A percentile compares a stretch with the other conserved stretches of the same genome.
phyloP scores from a whole-genome alignment of 2,329 filamentous ascomycete genomes.

The Colletotrichum falcatum region DNA sequence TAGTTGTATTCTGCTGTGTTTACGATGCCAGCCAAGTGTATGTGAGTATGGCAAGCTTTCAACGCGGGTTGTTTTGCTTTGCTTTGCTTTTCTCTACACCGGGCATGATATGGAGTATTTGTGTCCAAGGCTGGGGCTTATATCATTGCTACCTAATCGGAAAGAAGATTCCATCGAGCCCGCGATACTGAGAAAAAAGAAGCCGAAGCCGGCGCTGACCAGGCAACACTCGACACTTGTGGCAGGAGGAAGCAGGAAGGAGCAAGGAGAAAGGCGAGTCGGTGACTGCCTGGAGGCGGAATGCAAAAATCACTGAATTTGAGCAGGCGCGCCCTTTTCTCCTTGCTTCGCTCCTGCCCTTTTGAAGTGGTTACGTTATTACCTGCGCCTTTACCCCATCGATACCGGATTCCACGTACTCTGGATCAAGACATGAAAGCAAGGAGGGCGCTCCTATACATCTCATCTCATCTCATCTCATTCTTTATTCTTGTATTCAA shows the following conservation, averaged over 20 bases:
- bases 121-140: neutral
- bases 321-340: no score
- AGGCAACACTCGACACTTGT: neutral
- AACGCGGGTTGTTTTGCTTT: neutral
- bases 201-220: neutral
- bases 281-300: neutral
- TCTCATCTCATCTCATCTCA: neutral
- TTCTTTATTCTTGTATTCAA: neutral
- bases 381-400: no score
- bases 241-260: no score
- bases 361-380: no score
- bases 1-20: neutral
- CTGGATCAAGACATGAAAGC: no score
- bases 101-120: no score
- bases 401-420: neutral
- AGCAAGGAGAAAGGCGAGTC: neutral
- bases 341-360: neutral
- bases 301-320: neutral
- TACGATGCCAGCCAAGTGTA: neutral
- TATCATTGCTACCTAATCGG: no score
- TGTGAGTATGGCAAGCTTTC: no score
- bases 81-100: neutral
- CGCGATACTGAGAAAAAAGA: accelerated
- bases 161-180: accelerated
- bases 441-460: no score